phyloP scores from a whole-genome alignment of 208 protist genomes.

The Acanthamoeba comandoni region DNA sequence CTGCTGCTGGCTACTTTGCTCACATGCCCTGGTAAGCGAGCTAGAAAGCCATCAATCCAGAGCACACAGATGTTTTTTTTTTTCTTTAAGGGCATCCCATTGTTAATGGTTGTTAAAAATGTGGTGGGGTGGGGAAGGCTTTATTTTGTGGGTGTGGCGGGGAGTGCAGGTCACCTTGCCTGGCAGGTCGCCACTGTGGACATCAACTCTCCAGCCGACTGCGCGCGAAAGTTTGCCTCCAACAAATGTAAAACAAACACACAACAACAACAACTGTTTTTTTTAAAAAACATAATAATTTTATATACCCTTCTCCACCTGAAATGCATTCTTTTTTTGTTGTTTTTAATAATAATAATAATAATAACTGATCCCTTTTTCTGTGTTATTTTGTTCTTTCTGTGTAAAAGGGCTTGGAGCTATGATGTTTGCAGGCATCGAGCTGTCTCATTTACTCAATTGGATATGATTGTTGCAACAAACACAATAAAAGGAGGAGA shows the following conservation, averaged over 20 bases:
- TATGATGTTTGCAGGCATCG: slow-evolving; percentile 67
- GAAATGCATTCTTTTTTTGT: no score
- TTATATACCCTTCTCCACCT: no score
- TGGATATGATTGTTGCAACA: neutral
- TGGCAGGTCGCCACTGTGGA: slow-evolving; percentile 85
- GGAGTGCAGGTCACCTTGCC: slow-evolving; percentile 73
- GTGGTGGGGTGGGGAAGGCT: slow-evolving; percentile 3
- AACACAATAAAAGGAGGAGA: no score
- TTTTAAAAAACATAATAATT: slow-evolving; percentile 29
- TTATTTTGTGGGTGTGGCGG: slow-evolving; percentile 74
- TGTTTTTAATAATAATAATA: no score
- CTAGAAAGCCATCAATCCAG: no score
- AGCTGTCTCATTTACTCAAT: slow-evolving; percentile 5
- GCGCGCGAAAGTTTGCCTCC: slow-evolving; percentile 80
- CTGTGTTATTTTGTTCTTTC: no score
- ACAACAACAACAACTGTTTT: no score
- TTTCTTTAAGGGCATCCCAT: neutral
- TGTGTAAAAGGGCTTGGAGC: slow-evolving; percentile 39
- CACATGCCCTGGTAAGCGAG: slow-evolving; percentile 33
- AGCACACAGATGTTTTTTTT: no score
- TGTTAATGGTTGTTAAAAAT: no score
- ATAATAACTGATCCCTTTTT: no score
- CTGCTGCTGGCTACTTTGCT: slow-evolving; percentile 24
- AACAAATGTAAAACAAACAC: slow-evolving; percentile 78
- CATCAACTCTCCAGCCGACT: slow-evolving; percentile 77